These are phyloP conservation scores for Cynanchum wilfordii DNA, from an alignment of 257 asterid species.

Conservation along the genomic window DNA sequence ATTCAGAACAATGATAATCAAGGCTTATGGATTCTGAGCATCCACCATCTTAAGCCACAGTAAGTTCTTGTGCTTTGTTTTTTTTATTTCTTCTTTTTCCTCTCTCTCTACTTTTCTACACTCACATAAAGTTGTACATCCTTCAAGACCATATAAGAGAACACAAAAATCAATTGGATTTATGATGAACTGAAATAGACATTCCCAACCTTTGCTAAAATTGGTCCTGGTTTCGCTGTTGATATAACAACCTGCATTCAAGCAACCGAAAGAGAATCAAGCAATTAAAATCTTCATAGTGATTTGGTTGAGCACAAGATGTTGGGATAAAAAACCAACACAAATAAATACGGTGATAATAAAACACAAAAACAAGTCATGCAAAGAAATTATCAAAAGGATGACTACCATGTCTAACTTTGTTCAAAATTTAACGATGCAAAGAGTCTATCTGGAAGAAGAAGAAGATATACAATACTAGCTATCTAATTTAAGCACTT, in stretches of 20 bases:
- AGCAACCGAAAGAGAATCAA: constrained; percentile 18
- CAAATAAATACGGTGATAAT: background rate
- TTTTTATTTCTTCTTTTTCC: background rate
- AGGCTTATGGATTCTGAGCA: background rate
- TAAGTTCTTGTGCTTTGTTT: background rate
- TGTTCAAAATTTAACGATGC: background rate
- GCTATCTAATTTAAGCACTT: background rate
- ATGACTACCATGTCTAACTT: background rate
- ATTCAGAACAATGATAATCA: background rate
- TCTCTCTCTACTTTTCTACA: background rate
- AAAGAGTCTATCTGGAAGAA: background rate
- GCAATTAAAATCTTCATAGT: background rate
- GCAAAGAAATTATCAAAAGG: background rate
- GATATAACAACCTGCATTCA: constrained; percentile 62
- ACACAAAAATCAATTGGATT: background rate
- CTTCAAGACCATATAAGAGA: background rate
- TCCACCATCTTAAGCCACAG: background rate
- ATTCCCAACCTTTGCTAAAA: constrained; percentile 63
- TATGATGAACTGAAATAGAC: background rate
- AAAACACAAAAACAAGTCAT: background rate
- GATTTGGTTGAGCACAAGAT: background rate
- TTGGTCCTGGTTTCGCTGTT: constrained; percentile 41
- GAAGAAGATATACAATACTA: background rate
- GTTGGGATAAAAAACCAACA: background rate
- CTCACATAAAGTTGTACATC: background rate